Conservation (phyloP, 805 yeast genomes). For the Scheffersomyces coipomensis region DNA sequence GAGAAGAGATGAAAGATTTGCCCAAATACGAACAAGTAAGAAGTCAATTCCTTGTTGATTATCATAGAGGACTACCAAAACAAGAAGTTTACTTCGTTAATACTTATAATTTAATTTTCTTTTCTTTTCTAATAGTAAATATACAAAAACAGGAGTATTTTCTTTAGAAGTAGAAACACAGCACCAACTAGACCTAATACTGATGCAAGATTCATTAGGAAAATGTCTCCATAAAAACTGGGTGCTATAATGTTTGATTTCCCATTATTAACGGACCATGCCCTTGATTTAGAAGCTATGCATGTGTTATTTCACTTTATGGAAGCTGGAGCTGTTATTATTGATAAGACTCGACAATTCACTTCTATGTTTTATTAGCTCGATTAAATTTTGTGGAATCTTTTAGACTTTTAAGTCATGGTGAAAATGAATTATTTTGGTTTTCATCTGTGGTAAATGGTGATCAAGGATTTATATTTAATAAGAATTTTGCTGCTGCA, state of each 20-base stretch:
- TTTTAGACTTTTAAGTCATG: slow-evolving; percentile 22
- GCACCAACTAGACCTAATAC: slow-evolving; percentile 20
- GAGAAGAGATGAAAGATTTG: slow-evolving; percentile 20
- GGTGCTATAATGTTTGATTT: slow-evolving; percentile 33
- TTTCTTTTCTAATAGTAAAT: slow-evolving; percentile 29
- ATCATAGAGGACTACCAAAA: slow-evolving; percentile 25
- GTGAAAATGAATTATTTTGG: slow-evolving; percentile 33
- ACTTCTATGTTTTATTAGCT: slow-evolving; percentile 24
- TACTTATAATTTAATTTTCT: slow-evolving; percentile 21
- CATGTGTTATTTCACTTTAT: slow-evolving; percentile 39
- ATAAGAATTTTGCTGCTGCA: slow-evolving; percentile 23
- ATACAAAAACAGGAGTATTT: slow-evolving; percentile 22
- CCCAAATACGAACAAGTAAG: slow-evolving; percentile 23
- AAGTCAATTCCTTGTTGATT: slow-evolving; percentile 15
- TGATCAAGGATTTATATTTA: slow-evolving; percentile 26
- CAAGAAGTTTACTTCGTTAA: slow-evolving; percentile 42
- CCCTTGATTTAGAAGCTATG: slow-evolving; percentile 27
- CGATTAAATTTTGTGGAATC: slow-evolving; percentile 25
- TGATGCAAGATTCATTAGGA: slow-evolving; percentile 22
- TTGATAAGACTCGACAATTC: slow-evolving; percentile 24
- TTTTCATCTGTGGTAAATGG: slow-evolving; percentile 25
- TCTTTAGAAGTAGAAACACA: slow-evolving; percentile 29
- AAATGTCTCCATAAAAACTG: slow-evolving; percentile 24
- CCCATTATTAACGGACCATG: slow-evolving; percentile 29
- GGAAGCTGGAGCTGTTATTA: slow-evolving; percentile 30